Conservation (phyloP, 106 monocot genomes). For the Agapanthus africanus region DNA sequence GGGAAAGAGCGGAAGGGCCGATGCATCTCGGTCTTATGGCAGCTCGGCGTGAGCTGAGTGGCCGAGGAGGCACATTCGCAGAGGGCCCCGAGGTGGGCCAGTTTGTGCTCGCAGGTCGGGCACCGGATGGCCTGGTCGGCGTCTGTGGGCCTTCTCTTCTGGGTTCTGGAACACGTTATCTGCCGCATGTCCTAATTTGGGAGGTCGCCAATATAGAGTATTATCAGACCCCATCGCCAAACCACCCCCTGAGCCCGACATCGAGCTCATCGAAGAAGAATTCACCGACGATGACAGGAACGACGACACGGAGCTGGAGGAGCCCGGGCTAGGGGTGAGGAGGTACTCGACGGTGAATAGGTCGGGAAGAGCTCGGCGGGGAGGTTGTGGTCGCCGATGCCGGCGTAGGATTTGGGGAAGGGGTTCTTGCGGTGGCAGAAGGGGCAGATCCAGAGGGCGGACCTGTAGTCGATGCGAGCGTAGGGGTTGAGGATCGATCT, state of each 20-base stretch:
- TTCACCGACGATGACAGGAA: constrained; percentile 1
- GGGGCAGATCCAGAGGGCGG: constrained; percentile 71
- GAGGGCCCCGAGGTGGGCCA: no score
- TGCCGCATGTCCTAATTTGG: no score
- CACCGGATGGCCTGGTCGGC: no score
- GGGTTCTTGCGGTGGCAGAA: constrained; percentile 58
- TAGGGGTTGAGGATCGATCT: constrained; percentile 66
- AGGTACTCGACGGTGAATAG: constrained; percentile 82
- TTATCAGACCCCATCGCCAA: not conserved
- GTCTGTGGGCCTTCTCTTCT: no score
- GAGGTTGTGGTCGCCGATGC: constrained; percentile 72
- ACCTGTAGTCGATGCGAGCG: constrained; percentile 72
- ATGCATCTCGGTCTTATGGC: no score
- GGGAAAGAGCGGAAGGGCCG: no score
- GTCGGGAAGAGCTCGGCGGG: constrained; percentile 99
- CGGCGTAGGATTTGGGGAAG: constrained; percentile 75
- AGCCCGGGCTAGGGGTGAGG: constrained; percentile 7
- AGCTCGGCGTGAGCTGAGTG: no score
- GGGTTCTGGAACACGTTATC: no score
- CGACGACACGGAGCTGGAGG: constrained; percentile 11
- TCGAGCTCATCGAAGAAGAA: constrained; percentile 22
- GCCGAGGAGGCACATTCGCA: no score
- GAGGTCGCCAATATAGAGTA: no score
- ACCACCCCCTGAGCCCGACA: constrained; percentile 2
- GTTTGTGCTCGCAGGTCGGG: no score